A percentile compares a stretch with the other conserved stretches of the same genome.
These are phyloP conservation scores for Eragrostis nindensis DNA, from an alignment of 176 grass and related monocot species.

Conservation along the genomic window DNA sequence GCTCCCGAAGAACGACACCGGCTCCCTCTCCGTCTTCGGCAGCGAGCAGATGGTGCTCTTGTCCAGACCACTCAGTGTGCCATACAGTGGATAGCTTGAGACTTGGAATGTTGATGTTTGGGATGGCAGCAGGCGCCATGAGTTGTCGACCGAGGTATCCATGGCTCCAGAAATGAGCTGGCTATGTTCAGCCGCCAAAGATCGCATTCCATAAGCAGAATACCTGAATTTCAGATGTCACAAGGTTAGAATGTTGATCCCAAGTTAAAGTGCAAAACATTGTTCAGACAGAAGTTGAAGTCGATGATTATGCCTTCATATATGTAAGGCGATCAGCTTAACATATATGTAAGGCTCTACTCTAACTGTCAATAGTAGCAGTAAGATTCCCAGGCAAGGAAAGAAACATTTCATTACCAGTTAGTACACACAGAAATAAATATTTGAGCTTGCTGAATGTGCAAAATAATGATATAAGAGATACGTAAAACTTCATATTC, in stretches of 20 bases:
- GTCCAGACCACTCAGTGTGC: constrained; percentile 46
- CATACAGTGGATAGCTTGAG: constrained; percentile 52
- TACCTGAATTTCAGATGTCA: constrained; percentile 35
- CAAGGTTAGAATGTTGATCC: neutral
- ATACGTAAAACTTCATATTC: neutral
- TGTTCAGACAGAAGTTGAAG: neutral
- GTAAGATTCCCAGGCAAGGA: neutral
- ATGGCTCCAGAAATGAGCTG: constrained; percentile 45
- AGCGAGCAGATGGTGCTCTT: constrained; percentile 50
- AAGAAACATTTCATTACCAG: neutral
- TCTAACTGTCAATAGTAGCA: neutral
- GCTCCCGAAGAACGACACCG: constrained; percentile 55
- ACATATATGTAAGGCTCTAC: no score
- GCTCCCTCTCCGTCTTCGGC: constrained; percentile 47
- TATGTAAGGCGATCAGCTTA: neutral
- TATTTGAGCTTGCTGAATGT: neutral
- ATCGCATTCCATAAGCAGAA: constrained; percentile 54
- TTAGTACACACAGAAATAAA: neutral
- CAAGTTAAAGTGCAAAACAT: neutral
- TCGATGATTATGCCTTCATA: no score
- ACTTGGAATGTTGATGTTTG: constrained; percentile 42
- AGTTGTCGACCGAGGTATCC: constrained; percentile 42
- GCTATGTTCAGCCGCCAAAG: constrained; percentile 52
- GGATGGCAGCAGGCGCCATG: constrained; percentile 58
- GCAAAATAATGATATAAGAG: neutral